Conservation (phyloP, 176 grass and related monocot genomes). For the Lolium rigidum region DNA sequence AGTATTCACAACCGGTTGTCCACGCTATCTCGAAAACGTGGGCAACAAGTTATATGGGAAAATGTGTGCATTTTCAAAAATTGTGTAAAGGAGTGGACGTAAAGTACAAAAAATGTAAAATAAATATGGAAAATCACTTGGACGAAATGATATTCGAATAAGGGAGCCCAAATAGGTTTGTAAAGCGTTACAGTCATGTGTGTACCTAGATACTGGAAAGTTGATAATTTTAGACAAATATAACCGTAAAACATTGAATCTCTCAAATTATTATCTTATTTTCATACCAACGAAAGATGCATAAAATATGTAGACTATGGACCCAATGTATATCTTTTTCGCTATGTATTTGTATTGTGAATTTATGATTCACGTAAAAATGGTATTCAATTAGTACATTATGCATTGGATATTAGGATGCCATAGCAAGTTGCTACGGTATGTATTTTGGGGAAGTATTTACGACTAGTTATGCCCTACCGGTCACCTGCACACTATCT, state of each 20-base stretch:
- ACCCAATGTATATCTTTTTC: neutral
- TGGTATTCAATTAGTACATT: neutral
- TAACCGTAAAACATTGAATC: too few species aligned
- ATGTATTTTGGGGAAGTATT: neutral
- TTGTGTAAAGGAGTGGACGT: neutral
- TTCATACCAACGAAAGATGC: too few species aligned
- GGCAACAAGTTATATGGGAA: neutral
- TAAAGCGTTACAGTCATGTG: too few species aligned
- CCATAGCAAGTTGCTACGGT: neutral
- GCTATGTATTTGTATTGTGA: neutral
- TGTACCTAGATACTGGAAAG: too few species aligned
- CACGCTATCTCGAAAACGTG: neutral
- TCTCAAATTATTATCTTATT: too few species aligned
- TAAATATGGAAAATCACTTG: too few species aligned
- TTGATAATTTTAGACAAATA: too few species aligned
- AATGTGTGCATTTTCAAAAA: neutral
- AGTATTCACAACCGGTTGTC: neutral
- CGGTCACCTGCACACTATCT: neutral
- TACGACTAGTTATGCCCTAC: neutral
- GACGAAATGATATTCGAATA: too few species aligned
- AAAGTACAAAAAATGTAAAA: too few species aligned
- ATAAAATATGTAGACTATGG: too few species aligned
- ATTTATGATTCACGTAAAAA: neutral
- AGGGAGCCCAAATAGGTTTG: too few species aligned
- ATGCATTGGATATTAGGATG: neutral